A percentile compares a stretch with the other conserved stretches of the same genome.
Evolutionary conservation across 2,329 filamentous ascomycete genomes (phyloP).

Genomic region (Fusarium cicatricum): DNA sequence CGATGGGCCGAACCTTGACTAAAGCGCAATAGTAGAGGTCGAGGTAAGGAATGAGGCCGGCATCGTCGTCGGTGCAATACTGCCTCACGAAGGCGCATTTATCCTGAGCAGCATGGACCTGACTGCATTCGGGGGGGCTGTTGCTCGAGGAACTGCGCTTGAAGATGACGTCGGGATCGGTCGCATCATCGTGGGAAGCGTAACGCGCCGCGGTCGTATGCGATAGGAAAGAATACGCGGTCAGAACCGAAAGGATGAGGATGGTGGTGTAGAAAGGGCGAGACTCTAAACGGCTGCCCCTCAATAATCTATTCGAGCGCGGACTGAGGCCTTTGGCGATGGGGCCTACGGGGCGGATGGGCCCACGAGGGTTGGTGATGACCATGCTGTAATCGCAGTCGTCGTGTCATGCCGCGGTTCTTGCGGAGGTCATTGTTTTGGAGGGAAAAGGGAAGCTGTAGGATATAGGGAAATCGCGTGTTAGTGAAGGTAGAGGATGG

Average conservation of each 20-base stretch:
- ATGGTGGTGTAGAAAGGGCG: constrained; percentile 60
- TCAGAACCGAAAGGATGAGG: constrained; percentile 56
- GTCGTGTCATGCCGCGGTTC: constrained; percentile 38
- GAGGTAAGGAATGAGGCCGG: constrained; percentile 88
- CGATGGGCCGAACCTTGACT: constrained; percentile 72
- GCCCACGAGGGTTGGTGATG: constrained; percentile 16
- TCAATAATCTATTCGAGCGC: constrained; percentile 22
- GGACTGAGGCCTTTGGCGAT: constrained; percentile 12
- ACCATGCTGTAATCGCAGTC: constrained; percentile 27
- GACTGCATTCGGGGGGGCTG: constrained; percentile 68
- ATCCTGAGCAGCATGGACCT: constrained; percentile 79
- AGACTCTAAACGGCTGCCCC: constrained; percentile 51
- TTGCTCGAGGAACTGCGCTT: constrained; percentile 40
- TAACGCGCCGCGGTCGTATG: constrained; percentile 32
- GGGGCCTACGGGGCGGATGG: constrained; percentile 7
- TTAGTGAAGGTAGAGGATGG: constrained; percentile 1
- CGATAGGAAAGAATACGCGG: constrained; percentile 54
- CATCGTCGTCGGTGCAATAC: constrained; percentile 89
- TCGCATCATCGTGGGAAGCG: constrained; percentile 9
- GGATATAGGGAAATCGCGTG: background rate
- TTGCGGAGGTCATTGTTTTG: constrained; percentile 19
- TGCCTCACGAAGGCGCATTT: constrained; percentile 86
- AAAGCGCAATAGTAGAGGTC: constrained; percentile 89
- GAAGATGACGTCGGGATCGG: constrained; percentile 30
- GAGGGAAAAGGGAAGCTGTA: background rate